Evolutionary conservation across 257 asterid species (phyloP).

Genomic region (Eustoma russellianum): DNA sequence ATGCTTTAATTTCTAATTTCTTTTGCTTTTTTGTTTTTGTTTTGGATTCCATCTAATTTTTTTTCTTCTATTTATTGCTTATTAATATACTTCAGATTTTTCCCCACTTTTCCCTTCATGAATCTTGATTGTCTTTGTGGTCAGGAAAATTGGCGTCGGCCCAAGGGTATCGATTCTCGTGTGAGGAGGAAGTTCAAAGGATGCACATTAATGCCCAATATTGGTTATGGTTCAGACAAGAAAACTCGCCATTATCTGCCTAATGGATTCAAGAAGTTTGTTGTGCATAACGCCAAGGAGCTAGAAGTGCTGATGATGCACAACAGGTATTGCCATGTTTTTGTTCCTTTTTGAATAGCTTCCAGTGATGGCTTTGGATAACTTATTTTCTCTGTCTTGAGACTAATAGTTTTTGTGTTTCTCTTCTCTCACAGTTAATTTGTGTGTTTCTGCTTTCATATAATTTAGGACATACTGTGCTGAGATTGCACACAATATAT

Average conservation of each 20-base stretch:
- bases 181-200: constrained; percentile 47
- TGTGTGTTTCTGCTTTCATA: background rate
- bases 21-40: background rate
- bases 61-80: background rate
- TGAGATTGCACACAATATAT: constrained; percentile 36
- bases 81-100: no score
- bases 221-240: constrained; percentile 41
- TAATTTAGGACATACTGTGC: constrained; percentile 46
- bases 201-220: constrained; percentile 37
- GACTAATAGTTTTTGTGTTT: no score
- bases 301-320: constrained; percentile 46
- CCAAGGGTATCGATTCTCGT: constrained; percentile 46
- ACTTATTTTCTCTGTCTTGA: background rate
- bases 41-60: background rate
- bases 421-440: background rate
- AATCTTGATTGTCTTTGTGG: background rate
- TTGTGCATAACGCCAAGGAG: constrained; percentile 36
- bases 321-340: constrained; percentile 24
- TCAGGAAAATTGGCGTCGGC: constrained; percentile 40
- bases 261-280: constrained; percentile 41
- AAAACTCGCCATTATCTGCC: constrained; percentile 38
- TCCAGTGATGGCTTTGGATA: no score
- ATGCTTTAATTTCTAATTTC: no score
- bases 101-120: background rate
- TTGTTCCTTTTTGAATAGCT: background rate